These are phyloP conservation scores for Starmerella davenportii DNA, from an alignment of 805 yeast species.

Conservation along the genomic window DNA sequence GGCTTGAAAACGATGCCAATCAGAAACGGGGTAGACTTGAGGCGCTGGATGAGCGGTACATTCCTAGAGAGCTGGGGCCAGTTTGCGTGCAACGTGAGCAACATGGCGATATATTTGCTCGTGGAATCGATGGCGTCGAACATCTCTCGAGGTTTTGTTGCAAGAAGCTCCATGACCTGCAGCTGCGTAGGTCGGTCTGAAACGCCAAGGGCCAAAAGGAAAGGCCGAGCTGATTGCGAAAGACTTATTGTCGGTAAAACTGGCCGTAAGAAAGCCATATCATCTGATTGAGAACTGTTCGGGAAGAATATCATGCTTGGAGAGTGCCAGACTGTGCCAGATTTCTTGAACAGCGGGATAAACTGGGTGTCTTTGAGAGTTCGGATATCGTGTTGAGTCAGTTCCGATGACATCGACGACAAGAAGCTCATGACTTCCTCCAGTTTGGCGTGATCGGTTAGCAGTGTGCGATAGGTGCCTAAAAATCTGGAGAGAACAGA, in stretches of 20 bases:
- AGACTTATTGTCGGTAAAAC: conserved; percentile 9
- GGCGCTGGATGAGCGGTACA: conserved; percentile 11
- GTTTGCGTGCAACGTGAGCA: conserved; percentile 5
- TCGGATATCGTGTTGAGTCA: conserved; percentile 13
- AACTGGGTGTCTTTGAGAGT: conserved; percentile 13
- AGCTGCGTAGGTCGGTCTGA: conserved; percentile 20
- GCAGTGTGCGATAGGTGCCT: background rate
- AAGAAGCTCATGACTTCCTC: conserved; percentile 19
- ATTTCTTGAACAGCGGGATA: conserved; percentile 17
- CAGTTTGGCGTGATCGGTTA: conserved; percentile 12
- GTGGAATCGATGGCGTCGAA: conserved; percentile 15
- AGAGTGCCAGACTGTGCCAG: conserved; percentile 4
- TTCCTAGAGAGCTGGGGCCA: conserved; percentile 8
- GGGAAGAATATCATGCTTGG: conserved; percentile 19
- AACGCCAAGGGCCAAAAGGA: conserved; percentile 22
- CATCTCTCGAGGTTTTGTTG: conserved; percentile 1
- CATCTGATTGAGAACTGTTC: conserved; percentile 1
- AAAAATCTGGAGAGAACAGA: background rate
- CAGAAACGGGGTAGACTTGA: conserved; percentile 20
- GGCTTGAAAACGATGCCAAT: conserved; percentile 15
- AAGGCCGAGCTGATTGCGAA: conserved; percentile 17
- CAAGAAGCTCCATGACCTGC: conserved; percentile 19
- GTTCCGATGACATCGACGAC: conserved; percentile 4
- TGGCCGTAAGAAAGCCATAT: conserved; percentile 5
- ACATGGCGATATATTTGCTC: conserved; percentile 17